Evolutionary conservation across 208 protist species (phyloP), one percentile per base, ranked within the genome.

Genomic region (Leishmania turanica): DNA sequence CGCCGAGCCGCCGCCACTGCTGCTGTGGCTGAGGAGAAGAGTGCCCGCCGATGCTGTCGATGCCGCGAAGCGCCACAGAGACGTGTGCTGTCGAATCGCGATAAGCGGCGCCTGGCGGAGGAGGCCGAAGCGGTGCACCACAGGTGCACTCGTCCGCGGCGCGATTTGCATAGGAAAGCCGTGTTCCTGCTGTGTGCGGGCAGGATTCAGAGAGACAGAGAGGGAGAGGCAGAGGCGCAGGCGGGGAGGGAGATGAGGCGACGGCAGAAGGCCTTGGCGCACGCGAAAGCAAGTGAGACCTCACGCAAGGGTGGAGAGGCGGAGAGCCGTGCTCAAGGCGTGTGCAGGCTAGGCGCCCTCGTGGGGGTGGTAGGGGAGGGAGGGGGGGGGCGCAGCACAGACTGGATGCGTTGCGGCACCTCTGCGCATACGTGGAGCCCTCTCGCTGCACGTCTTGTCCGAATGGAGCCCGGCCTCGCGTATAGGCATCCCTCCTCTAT

Each of bases 1-100:
- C 56, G 54, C 8, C 56, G 51, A 76, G 73, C 49, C 51, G 75
- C 64, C 56, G 51, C 31, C 17, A 53, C 75, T 75, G 47, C 51
- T 15, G 72, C 72, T 76, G 51, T 34, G 15, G 51, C 19, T 21
- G 51, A 27, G 51, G 15, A 76, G 27, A 73, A 40, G 27, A 76
- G 75, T 54, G 24, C 27, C 24, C 21, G 9, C 15, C 15, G 81
- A 53, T 79, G 51, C 51, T 40, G 51, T 42, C 47, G 81, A 53
- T 70, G 34, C 31, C 31, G 51, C 11, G 9, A 62, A 45, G 51
- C 72, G 51, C 72, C 51, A 42, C 45, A 62, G 51, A 76, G 45
- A 62, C 53, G 72, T 45, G 5, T 19, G 47, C 72, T n/a, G 72
- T 45, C 49, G 72, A 62, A 49, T 76, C 6, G 34, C 21, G 51